Base-by-base conservation (phyloP, 805 yeast genomes). In the Sugiyamaella chiloensis region DNA sequence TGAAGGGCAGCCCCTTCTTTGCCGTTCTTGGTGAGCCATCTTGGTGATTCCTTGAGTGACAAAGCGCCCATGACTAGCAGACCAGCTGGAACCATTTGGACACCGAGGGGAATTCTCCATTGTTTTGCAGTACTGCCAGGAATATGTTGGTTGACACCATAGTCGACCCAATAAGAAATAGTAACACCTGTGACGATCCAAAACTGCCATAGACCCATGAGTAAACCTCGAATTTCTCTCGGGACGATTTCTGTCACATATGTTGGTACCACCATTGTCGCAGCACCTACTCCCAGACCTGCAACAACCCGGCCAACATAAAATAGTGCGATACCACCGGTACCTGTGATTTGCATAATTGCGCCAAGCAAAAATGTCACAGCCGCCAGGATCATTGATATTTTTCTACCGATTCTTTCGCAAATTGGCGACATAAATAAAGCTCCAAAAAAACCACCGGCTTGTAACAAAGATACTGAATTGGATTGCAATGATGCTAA, bases 51-150 rank as follows among this genome's bases (percentile, higher is more conserved):
- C 40, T 60, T 60, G 27, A 69, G 55, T 46, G 65, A 46, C 34
- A 60, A 42, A 56, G 79, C 49, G 60, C 76, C 69, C 55, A 75
- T 17, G 52, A 70, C 55, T 61, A 78, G 53, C 52, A 83, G 21
- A 55, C 72, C 26, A 56, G 74, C 70, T 62, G 88, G 72, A 61
- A 82, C 53, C 63, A 75, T 65, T 87, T 86, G 60, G 14, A 83
- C 71, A n/a, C 90, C 95, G 30, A 85, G 71, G 17, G 82, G 81
- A 40, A 70, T 60, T 27, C 74, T 67, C 84, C 83, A 79, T 54
- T 75, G 81, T 11, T 52, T 57, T 36, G 23, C 19, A 17, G 31
- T 40, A 2, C 68, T 64, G 16, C 66, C 61, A 7, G 53, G 46
- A 29, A 75, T 58, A 52, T 76, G 75, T 30, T 74, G 50, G 2